Percentiles rank a stretch among this genome's conserved stretches.
phyloP scores from a whole-genome alignment of 2,329 filamentous ascomycete genomes.

The Neofusicoccum cordaticola region DNA sequence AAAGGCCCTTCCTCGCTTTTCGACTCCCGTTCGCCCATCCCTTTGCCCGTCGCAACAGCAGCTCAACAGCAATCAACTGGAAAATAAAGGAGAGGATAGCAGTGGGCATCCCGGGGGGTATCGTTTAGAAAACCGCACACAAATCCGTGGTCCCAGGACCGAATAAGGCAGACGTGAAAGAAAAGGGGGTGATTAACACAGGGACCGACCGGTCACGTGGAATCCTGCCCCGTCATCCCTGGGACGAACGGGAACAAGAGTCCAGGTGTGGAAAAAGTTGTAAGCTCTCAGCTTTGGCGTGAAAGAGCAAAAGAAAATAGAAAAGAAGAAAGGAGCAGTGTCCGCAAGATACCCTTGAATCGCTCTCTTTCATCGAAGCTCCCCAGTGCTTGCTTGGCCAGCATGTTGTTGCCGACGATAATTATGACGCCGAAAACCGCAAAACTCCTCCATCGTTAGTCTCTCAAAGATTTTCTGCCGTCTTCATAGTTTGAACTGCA shows the following conservation, averaged over 20 bases:
- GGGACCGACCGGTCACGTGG: not conserved
- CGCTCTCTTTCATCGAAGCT: not conserved
- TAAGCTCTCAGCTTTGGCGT: not conserved
- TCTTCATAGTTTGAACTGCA: slow-evolving; percentile 11
- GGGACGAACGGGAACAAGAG: not conserved
- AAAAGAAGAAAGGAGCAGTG: not conserved
- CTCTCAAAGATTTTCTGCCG: not conserved
- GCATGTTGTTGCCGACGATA: not conserved
- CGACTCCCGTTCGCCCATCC: no score
- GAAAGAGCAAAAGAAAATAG: not conserved
- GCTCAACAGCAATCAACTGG: no score
- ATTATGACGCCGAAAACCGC: not conserved
- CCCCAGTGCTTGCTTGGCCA: not conserved
- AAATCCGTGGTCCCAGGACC: not conserved
- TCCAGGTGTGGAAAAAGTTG: not conserved
- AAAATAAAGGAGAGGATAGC: slow-evolving; percentile 3
- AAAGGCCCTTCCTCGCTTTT: no score
- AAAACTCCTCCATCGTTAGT: not conserved
- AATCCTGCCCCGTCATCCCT: not conserved
- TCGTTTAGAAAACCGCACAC: slow-evolving; percentile 2
- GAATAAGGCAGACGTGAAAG: not conserved
- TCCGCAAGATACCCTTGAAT: not conserved
- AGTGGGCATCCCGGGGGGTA: slow-evolving; percentile 6
- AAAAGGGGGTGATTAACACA: not conserved
- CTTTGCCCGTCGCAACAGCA: no score